Evolutionary conservation across 2,329 filamentous ascomycete genomes (phyloP), one percentile per base, ranked within the genome.

Genomic region (Thelonectria discophora): DNA sequence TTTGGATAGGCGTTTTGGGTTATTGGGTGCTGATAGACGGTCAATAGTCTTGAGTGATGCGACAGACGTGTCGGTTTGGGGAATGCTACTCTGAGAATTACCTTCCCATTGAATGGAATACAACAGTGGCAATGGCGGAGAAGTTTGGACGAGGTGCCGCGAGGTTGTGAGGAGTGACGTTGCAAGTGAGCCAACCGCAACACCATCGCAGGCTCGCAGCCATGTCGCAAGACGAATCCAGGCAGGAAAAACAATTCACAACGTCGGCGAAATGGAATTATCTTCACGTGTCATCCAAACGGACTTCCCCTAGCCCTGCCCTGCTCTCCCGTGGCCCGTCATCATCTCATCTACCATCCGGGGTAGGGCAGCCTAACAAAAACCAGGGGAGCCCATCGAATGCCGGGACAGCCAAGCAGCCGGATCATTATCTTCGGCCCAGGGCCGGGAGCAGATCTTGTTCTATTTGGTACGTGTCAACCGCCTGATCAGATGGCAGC

Each of bases 401-500:
- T 47, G 18, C 45, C 45, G 45, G 21, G 6, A 30, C 34, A 12
- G 39, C 12, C 18, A 27, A 30, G n/a, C 32, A 34, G 46, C 56
- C 56, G 51, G 45, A 15, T 34, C 53, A 56, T 56, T 57, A 39
- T 43, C 58, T 49, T 55, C 13, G 43, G 46, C 21, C 56, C 50
- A 56, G 46, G 32, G 5, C 32, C 27, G 50, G 45, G 27, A 55
- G 34, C 30, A 30, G 42, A 50, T 39, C 24, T 47, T 51, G 50
- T 43, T 49, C 50, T 21, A 50, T 39, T 18, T 47, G 45, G 50
- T 43, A 54, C 50, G 50, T 54, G 50, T 21, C 50, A 27, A 53
- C 34, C 12, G 47, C 58, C 52, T 56, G 53, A 61, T 30, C 27
- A 30, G 27, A 30, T 30, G 27, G 21, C 21, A 24, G 21, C 21